phyloP scores from a whole-genome alignment of 2,329 filamentous ascomycete species.

The Colletotrichum magnum region DNA sequence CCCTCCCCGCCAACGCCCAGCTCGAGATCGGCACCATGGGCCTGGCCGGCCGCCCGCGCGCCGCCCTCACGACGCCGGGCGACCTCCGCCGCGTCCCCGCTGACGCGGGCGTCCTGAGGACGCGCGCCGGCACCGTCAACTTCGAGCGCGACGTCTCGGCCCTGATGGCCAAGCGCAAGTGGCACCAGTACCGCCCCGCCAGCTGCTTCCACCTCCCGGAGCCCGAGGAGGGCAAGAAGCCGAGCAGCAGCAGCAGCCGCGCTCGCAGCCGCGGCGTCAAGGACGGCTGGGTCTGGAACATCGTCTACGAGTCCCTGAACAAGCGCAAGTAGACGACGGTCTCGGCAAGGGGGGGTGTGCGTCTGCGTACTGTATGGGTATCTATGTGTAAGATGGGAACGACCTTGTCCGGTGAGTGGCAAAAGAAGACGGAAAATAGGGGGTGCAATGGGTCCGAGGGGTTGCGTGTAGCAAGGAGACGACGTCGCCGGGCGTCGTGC shows the following conservation, averaged over 20 bases:
- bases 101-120: slow-evolving; percentile 26
- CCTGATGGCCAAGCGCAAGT: slow-evolving; percentile 53
- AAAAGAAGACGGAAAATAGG: too few species aligned
- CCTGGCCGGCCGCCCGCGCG: slow-evolving; percentile 67
- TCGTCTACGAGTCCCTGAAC: slow-evolving; percentile 51
- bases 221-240: slow-evolving; percentile 46
- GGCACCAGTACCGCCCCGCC: slow-evolving; percentile 58
- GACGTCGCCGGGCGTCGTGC: neutral
- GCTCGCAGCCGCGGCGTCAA: slow-evolving; percentile 49
- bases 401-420: too few species aligned
- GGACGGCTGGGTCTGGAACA: slow-evolving; percentile 59
- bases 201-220: slow-evolving; percentile 53
- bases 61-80: slow-evolving; percentile 58
- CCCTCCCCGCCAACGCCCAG: slow-evolving; percentile 60
- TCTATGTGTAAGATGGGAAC: neutral
- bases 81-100: slow-evolving; percentile 49
- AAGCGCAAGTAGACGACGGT: slow-evolving; percentile 35
- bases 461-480: neutral
- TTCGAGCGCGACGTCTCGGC: slow-evolving; percentile 53
- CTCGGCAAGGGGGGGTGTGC: neutral
- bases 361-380: neutral
- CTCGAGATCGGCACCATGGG: slow-evolving; percentile 70
- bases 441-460: too few species aligned
- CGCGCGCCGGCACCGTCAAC: slow-evolving; percentile 58
- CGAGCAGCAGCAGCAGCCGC: slow-evolving; percentile 42